A percentile compares a stretch with the other conserved stretches of the same genome.
phyloP scores from a whole-genome alignment of 2,329 filamentous ascomycete genomes.

The Xylariaceae sp. region DNA sequence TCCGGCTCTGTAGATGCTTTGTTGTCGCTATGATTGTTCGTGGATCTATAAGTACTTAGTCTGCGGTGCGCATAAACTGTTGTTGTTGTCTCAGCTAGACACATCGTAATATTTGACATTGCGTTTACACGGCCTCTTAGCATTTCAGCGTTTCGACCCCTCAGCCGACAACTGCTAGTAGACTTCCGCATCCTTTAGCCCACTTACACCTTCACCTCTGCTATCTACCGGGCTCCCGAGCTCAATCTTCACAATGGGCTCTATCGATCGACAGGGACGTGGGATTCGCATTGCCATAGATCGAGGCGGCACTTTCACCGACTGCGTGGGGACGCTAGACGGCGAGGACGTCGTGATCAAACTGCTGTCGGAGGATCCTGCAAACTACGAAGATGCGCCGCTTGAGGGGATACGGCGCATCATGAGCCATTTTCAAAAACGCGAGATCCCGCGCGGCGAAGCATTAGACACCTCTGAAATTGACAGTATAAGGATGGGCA shows the following conservation, averaged over 20 bases:
- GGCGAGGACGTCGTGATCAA: constrained; percentile 84
- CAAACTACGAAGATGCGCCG: constrained; percentile 89
- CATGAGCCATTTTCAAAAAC: constrained; percentile 75
- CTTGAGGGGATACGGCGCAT: constrained; percentile 89
- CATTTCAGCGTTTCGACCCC: background rate
- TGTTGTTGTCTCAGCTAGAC: background rate
- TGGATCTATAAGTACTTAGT: background rate
- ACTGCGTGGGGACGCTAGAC: constrained; percentile 83
- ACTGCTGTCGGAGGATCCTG: constrained; percentile 86
- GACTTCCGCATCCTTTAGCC: background rate
- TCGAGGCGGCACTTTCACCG: constrained; percentile 89
- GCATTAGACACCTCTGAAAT: constrained; percentile 82
- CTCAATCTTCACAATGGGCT: constrained; percentile 42
- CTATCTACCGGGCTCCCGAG: background rate
- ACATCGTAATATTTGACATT: too few species aligned
- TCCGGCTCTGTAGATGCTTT: constrained; percentile 5
- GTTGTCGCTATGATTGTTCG: background rate
- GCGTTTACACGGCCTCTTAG: too few species aligned
- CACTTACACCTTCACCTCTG: background rate
- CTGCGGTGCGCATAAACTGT: background rate
- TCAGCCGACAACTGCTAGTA: background rate
- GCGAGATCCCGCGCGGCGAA: constrained; percentile 79
- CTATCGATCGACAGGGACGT: constrained; percentile 46
- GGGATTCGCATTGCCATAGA: constrained; percentile 78
- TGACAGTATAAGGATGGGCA: constrained; percentile 94